Conservation (phyloP, 2,329 filamentous ascomycete species). For the Aspergillus transmontanensis region DNA sequence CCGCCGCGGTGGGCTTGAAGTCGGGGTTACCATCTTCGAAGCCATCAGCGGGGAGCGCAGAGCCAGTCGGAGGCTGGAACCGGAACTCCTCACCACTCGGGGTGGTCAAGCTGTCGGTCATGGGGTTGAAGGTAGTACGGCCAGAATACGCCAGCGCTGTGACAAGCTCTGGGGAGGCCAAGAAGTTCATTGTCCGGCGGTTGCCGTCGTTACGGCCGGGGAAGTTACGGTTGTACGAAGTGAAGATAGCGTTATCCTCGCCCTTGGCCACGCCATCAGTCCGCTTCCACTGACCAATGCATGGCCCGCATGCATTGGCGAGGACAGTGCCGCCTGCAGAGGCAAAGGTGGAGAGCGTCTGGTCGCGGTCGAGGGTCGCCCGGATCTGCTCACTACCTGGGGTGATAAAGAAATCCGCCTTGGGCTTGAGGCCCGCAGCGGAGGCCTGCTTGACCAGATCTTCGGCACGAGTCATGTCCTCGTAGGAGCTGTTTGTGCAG, state of each 20-base stretch:
- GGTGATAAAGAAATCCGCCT: constrained; percentile 91
- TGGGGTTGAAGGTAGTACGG: constrained; percentile 90
- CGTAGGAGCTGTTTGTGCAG: constrained; percentile 98
- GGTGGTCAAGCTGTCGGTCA: constrained; percentile 81
- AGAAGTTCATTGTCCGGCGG: constrained; percentile 96
- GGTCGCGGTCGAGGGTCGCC: constrained; percentile 86
- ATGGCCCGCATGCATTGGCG: constrained; percentile 92
- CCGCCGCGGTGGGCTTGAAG: constrained; percentile 72
- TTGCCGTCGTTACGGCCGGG: constrained; percentile 96
- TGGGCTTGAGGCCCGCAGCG: constrained; percentile 85
- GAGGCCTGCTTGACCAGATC: constrained; percentile 89
- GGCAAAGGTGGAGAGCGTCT: constrained; percentile 82
- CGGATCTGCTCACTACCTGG: constrained; percentile 96
- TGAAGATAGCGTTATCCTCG: constrained; percentile 89
- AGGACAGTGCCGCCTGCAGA: constrained; percentile 85
- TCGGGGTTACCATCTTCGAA: constrained; percentile 78
- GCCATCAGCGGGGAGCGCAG: constrained; percentile 66
- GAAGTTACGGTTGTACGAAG: constrained; percentile 98
- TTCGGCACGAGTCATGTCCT: constrained; percentile 97
- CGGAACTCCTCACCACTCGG: constrained; percentile 80
- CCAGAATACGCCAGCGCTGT: constrained; percentile 95
- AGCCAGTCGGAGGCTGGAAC: constrained; percentile 73
- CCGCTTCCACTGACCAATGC: constrained; percentile 93
- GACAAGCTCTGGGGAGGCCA: constrained; percentile 94
- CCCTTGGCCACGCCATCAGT: constrained; percentile 84